A percentile compares a stretch with the other conserved stretches of the same genome.
Evolutionary conservation across 257 asterid genomes (phyloP).

Genomic region (Solanum okadae): DNA sequence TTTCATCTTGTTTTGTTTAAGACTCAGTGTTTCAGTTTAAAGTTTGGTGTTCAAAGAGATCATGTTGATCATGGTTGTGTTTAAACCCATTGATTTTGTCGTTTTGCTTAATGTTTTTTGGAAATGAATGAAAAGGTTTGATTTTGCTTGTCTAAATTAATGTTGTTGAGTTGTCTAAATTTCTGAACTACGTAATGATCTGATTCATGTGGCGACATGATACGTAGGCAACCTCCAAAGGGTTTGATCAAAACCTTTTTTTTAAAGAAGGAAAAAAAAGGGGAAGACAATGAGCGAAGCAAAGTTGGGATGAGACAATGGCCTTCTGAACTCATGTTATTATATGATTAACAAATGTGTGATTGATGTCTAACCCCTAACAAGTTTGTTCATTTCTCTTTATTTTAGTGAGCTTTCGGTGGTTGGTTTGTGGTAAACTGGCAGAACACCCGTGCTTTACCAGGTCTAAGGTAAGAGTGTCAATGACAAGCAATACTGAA

Average conservation of each 20-base stretch:
- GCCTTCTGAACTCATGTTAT: background rate
- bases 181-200: background rate
- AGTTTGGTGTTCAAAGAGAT: too few species aligned
- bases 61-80: too few species aligned
- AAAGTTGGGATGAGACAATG: background rate
- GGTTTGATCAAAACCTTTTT: background rate
- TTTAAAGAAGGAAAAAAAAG: background rate
- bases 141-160: too few species aligned
- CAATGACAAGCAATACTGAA: background rate
- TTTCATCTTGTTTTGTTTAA: too few species aligned
- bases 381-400: background rate
- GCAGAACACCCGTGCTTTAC: background rate
- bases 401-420: background rate
- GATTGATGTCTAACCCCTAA: background rate
- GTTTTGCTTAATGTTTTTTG: background rate
- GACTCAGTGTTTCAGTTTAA: too few species aligned
- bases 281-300: background rate
- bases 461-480: background rate
- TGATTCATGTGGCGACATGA: background rate
- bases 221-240: background rate
- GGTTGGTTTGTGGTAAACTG: background rate
- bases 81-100: too few species aligned
- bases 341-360: too few species aligned
- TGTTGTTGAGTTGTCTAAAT: too few species aligned
- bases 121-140: background rate